Base-by-base conservation (phyloP, 2,329 filamentous ascomycete species). In the Sarocladium strictum region DNA sequence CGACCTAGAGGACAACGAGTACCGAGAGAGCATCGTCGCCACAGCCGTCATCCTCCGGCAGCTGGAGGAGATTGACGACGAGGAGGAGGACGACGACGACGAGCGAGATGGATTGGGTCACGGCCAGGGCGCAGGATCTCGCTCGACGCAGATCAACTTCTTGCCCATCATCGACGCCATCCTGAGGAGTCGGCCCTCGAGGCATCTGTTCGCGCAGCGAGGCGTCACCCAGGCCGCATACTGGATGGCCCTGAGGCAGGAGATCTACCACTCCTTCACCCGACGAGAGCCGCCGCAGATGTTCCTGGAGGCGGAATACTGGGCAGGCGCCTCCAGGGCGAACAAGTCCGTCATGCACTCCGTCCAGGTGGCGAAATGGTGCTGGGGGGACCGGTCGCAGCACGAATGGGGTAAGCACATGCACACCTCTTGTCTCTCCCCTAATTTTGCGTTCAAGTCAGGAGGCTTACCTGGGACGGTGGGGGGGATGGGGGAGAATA, bases 321-420 rank as follows among this genome's bases (percentile, higher is more conserved):
- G 69, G 47, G 61, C 64, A 3, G 64, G 61, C 2, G 67, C 70
- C 0, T 70, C 70, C 0, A 66, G 63, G 9, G 70, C 69, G 1
- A 73, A 73, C 59, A 69, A 69, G 56, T 67, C 70, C 14, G 70
- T 73, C 4, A 66, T 72, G 62, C 71, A 73, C 55, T 72, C 70
- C 7, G 70, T 71, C 10, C 69, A 72, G 24, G 67, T 71, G 0
- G 68, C 70, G 1, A 71, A 70, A 55, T 73, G 70, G 70, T 69
- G 69, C 17, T 72, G 69, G 70, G 69, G 68, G 2, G 66, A 66
- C 27, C 65, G 66, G 2, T 64, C 63, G 3, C 19, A 41, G 11
- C 40, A 47, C 17, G 70, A 73, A 57, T 73, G 70, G 67, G 54
- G 69, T 72, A 55, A 61, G 70, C 61, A 12, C 19, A n/a, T n/a